These are phyloP conservation scores for Aspergillus ostianus DNA, from an alignment of 495 filamentous ascomycete genomes.

Conservation along the genomic window DNA sequence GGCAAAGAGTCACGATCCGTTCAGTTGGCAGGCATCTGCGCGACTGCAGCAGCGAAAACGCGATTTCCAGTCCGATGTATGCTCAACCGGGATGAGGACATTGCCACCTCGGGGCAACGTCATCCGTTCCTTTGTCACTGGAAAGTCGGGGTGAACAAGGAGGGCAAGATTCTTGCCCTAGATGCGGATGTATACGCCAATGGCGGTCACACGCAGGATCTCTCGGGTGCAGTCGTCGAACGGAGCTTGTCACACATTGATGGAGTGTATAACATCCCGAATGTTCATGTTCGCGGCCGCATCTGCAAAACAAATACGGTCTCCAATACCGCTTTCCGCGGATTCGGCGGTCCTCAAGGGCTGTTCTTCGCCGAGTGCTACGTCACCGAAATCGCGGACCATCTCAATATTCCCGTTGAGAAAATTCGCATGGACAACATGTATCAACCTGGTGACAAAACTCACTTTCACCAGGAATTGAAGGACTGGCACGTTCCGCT, in stretches of 20 bases:
- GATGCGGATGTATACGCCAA: slow-evolving; percentile 94
- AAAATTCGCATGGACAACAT: slow-evolving; percentile 84
- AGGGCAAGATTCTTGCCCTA: slow-evolving; percentile 88
- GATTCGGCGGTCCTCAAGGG: slow-evolving; percentile 94
- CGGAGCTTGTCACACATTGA: slow-evolving; percentile 83
- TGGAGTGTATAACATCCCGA: slow-evolving; percentile 82
- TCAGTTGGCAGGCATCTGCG: slow-evolving; percentile 80
- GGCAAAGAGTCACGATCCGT: slow-evolving; percentile 92
- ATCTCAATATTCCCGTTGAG: slow-evolving; percentile 80
- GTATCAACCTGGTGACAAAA: slow-evolving; percentile 75
- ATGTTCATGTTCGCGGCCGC: slow-evolving; percentile 80
- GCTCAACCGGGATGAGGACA: slow-evolving; percentile 97
- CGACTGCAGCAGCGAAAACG: slow-evolving; percentile 79
- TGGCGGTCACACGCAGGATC: slow-evolving; percentile 87
- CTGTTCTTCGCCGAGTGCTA: slow-evolving; percentile 92
- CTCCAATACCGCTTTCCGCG: slow-evolving; percentile 96
- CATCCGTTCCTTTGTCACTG: slow-evolving; percentile 89
- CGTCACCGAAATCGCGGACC: slow-evolving; percentile 87
- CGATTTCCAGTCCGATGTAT: slow-evolving; percentile 86
- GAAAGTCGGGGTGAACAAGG: slow-evolving; percentile 92
- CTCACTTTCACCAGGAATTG: slow-evolving; percentile 88
- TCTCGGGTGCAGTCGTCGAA: slow-evolving; percentile 85
- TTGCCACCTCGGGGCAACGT: slow-evolving; percentile 84
- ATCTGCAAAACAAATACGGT: slow-evolving; percentile 93
- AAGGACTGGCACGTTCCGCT: slow-evolving; percentile 94